Percentiles rank a stretch among this genome's conserved stretches.
These are phyloP conservation scores for Fusarium sp. DNA, from an alignment of 2,329 filamentous ascomycete genomes.

Conservation along the genomic window DNA sequence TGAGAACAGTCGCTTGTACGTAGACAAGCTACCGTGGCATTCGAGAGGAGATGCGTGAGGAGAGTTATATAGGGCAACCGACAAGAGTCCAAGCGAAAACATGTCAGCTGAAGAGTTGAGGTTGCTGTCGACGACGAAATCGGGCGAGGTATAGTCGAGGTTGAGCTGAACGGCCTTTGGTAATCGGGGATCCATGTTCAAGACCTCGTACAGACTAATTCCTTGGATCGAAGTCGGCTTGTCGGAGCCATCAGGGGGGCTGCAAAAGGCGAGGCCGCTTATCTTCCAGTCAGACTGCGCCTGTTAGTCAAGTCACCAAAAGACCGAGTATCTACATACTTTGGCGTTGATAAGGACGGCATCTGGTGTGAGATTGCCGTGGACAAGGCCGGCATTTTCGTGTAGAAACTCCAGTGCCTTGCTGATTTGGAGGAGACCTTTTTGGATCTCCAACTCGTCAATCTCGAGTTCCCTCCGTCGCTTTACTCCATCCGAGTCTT, in stretches of 20 bases:
- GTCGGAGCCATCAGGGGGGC: slow-evolving; percentile 79
- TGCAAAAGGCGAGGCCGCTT: slow-evolving; percentile 90
- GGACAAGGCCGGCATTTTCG: slow-evolving; percentile 92
- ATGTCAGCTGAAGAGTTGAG: slow-evolving; percentile 87
- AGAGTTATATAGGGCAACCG: slow-evolving; percentile 92
- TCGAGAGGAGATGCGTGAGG: slow-evolving; percentile 90
- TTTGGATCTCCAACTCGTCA: slow-evolving; percentile 97
- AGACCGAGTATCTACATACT: slow-evolving; percentile 55
- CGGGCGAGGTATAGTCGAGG: slow-evolving; percentile 92
- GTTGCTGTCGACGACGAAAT: slow-evolving; percentile 93
- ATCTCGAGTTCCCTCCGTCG: slow-evolving; percentile 87
- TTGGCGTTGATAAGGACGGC: slow-evolving; percentile 95
- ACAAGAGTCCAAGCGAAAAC: slow-evolving; percentile 91
- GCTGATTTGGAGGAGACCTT: slow-evolving; percentile 90
- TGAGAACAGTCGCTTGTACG: slow-evolving; percentile 86
- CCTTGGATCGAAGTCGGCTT: slow-evolving; percentile 80
- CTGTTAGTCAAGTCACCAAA: slow-evolving; percentile 42
- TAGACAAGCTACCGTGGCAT: slow-evolving; percentile 80
- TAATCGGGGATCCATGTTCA: slow-evolving; percentile 86
- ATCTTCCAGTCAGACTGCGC: slow-evolving; percentile 95
- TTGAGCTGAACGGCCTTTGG: slow-evolving; percentile 87
- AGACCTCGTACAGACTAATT: slow-evolving; percentile 82
- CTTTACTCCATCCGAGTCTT: slow-evolving; percentile 78
- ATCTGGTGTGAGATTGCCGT: slow-evolving; percentile 94
- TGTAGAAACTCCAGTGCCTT: slow-evolving; percentile 96